phyloP scores from a whole-genome alignment of 441 rosid species.

The Erodium moschatum region DNA sequence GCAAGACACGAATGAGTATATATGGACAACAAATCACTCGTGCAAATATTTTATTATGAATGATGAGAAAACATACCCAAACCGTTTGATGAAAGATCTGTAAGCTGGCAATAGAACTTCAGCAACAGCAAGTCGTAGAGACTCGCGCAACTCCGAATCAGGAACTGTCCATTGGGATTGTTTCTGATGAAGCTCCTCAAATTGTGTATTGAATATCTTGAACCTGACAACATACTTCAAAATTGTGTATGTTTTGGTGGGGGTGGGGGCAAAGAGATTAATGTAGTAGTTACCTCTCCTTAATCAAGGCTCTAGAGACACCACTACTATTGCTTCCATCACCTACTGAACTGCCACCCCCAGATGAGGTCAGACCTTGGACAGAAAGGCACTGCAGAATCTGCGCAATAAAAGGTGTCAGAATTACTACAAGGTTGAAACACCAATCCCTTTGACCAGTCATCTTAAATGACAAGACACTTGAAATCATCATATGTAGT shows the following conservation, averaged over 20 bases:
- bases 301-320: slow-evolving; percentile 67
- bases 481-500: neutral
- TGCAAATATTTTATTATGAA: neutral
- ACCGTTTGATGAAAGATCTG: slow-evolving; percentile 77
- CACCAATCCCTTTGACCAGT: neutral
- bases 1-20: neutral
- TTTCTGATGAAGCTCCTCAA: slow-evolving; percentile 94
- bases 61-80: slow-evolving; percentile 41
- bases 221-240: slow-evolving; percentile 42
- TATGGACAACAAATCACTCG: neutral
- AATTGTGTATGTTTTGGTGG: neutral
- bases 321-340: slow-evolving; percentile 79
- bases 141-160: slow-evolving; percentile 87
- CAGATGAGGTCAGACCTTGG: slow-evolving; percentile 79
- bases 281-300: neutral
- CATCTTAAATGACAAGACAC: neutral
- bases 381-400: slow-evolving; percentile 4
- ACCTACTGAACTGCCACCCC: slow-evolving; percentile 64
- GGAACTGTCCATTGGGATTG: slow-evolving; percentile 98
- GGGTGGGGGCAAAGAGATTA: too few relatives aligned
- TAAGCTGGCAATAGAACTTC: slow-evolving; percentile 95
- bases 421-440: neutral
- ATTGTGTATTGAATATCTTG: slow-evolving; percentile 76
- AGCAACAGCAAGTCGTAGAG: slow-evolving; percentile 94
- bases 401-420: neutral